Evolutionary conservation across 1,139 yeast genomes (phyloP).

Genomic region (Kodamaea sp.): DNA sequence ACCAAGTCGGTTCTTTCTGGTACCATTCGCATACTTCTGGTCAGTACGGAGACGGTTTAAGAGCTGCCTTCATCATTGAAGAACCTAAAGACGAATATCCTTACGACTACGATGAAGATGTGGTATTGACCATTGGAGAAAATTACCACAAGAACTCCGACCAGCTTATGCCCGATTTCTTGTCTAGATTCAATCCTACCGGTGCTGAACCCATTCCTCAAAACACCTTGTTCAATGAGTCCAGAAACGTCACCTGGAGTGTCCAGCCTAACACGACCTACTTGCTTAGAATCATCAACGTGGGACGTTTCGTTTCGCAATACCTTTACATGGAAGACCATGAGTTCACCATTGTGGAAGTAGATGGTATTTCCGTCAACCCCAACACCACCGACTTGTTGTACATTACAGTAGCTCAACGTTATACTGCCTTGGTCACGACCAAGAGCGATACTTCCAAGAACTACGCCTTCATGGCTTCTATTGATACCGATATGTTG

Average conservation of each 20-base stretch:
- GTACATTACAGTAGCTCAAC: slow-evolving; percentile 75
- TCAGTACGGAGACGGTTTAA: slow-evolving; percentile 90
- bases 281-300: slow-evolving; percentile 71
- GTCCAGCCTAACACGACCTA: slow-evolving; percentile 84
- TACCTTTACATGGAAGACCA: slow-evolving; percentile 86
- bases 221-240: slow-evolving; percentile 74
- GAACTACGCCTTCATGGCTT: slow-evolving; percentile 78
- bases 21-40: slow-evolving; percentile 88
- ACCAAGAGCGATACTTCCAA: slow-evolving; percentile 61
- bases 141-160: slow-evolving; percentile 77
- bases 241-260: slow-evolving; percentile 65
- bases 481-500: slow-evolving; percentile 76
- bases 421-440: slow-evolving; percentile 69
- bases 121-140: slow-evolving; percentile 66
- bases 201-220: slow-evolving; percentile 97
- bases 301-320: slow-evolving; percentile 87
- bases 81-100: slow-evolving; percentile 48
- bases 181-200: slow-evolving; percentile 80
- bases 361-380: slow-evolving; percentile 78
- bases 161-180: slow-evolving; percentile 53
- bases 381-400: slow-evolving; percentile 58
- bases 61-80: slow-evolving; percentile 74
- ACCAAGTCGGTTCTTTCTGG: slow-evolving; percentile 91
- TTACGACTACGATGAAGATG: slow-evolving; percentile 73
- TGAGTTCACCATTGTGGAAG: slow-evolving; percentile 75